phyloP scores from a whole-genome alignment of 768 basidiomycete genomes.

The Hygrocybe coccinea region DNA sequence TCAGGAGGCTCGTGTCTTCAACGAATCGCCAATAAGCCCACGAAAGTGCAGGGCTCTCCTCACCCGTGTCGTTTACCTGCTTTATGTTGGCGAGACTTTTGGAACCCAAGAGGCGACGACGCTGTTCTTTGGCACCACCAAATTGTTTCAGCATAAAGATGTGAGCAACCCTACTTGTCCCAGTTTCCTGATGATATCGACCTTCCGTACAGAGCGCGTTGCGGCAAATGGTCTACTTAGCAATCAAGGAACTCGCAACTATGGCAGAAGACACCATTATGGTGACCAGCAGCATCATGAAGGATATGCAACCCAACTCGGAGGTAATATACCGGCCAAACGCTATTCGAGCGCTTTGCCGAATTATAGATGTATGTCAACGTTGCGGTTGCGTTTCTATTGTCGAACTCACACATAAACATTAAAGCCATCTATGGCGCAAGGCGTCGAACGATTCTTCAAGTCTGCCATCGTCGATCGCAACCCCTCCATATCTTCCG shows the following conservation, averaged over 20 bases:
- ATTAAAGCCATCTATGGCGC: slow-evolving; percentile 91
- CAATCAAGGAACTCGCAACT: slow-evolving; percentile 94
- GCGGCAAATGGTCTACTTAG: slow-evolving; percentile 96
- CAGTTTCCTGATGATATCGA: slow-evolving; percentile 9
- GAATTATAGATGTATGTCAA: slow-evolving; percentile 89
- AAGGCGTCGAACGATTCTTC: slow-evolving; percentile 98
- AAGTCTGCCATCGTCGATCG: slow-evolving; percentile 98
- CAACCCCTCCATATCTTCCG: slow-evolving; percentile 91
- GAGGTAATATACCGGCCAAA: slow-evolving; percentile 99
- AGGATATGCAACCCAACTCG: slow-evolving; percentile 98
- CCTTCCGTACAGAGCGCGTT: slow-evolving; percentile 66
- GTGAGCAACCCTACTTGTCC: slow-evolving; percentile 46
- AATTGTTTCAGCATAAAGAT: slow-evolving; percentile 98
- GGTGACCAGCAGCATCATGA: slow-evolving; percentile 99
- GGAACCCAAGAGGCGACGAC: slow-evolving; percentile 94
- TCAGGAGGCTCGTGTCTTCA: slow-evolving; percentile 98
- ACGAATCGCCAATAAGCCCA: slow-evolving; percentile 97
- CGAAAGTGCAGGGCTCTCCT: slow-evolving; percentile 94
- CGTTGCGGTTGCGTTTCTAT: slow-evolving; percentile 1
- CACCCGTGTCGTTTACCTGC: slow-evolving; percentile 92
- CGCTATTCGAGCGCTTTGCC: slow-evolving; percentile 90
- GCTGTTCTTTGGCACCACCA: slow-evolving; percentile 97
- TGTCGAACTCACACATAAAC: slow-evolving; percentile 6
- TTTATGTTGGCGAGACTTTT: slow-evolving; percentile 95
- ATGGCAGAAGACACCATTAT: slow-evolving; percentile 99